Evolutionary conservation across 208 protist species (phyloP).

Genomic region (Novymonas esmeraldas): DNA sequence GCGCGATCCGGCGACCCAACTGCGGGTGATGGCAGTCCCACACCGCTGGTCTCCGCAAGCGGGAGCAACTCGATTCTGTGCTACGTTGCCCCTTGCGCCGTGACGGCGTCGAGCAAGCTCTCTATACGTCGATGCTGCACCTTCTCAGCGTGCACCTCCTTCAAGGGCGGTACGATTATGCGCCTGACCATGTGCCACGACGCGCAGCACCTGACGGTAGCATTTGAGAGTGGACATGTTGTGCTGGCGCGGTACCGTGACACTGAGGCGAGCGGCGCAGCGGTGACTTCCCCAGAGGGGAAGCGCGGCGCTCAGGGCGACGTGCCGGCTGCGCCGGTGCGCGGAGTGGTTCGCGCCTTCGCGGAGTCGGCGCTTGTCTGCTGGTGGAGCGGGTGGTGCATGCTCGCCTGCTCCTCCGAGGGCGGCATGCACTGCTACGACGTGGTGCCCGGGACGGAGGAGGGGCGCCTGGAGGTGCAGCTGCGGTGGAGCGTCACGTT

Average conservation of each 20-base stretch:
- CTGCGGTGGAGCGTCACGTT: slow-evolving; percentile 51
- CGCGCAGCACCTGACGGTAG: slow-evolving; percentile 37
- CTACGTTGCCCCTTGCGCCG: slow-evolving; percentile 18
- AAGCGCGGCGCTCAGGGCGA: neutral
- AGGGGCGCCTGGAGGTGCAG: slow-evolving; percentile 25
- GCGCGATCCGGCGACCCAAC: too few species aligned
- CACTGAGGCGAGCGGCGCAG: neutral
- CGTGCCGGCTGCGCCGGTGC: slow-evolving; percentile 10
- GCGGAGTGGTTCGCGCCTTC: slow-evolving; percentile 64
- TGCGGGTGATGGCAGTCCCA: neutral
- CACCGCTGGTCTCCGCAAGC: neutral
- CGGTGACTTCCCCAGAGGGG: neutral
- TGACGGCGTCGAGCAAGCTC: slow-evolving; percentile 5
- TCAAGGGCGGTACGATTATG: slow-evolving; percentile 86
- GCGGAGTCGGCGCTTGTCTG: slow-evolving; percentile 68
- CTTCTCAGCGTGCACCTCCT: slow-evolving; percentile 46
- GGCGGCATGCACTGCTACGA: slow-evolving; percentile 74
- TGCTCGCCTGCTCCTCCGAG: slow-evolving; percentile 70
- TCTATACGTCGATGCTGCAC: slow-evolving; percentile 26
- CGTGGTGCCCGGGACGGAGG: slow-evolving; percentile 2
- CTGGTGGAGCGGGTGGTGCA: slow-evolving; percentile 41
- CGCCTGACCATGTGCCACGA: slow-evolving; percentile 50
- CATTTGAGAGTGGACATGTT: slow-evolving; percentile 85
- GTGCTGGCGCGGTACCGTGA: slow-evolving; percentile 31
- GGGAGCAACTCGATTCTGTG: slow-evolving; percentile 27